These are phyloP conservation scores for Coprinopsis strossmayeri DNA, from an alignment of 768 basidiomycete genomes.

Conservation along the genomic window DNA sequence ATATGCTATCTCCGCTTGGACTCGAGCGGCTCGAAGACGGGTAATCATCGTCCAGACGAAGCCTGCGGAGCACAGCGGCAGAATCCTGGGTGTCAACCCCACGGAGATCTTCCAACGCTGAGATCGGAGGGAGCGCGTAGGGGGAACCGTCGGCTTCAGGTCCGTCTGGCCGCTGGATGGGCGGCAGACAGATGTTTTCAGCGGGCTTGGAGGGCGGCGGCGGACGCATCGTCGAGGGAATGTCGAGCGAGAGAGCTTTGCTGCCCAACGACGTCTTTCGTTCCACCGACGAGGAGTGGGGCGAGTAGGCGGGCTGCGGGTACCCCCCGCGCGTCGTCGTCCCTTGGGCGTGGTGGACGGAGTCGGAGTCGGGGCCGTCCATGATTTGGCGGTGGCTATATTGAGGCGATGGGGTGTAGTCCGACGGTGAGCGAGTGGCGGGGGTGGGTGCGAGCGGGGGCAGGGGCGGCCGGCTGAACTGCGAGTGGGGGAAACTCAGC, in stretches of 20 bases:
- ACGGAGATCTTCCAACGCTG: slow-evolving; percentile 58
- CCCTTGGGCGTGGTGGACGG: too few relatives aligned
- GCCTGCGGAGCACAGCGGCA: slow-evolving; percentile 56
- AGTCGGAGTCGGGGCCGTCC: too few relatives aligned
- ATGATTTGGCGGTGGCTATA: slow-evolving; percentile 6
- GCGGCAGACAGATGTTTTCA: slow-evolving; percentile 34
- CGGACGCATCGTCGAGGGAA: slow-evolving; percentile 19
- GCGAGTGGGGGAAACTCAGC: slow-evolving; percentile 5
- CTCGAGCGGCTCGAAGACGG: slow-evolving; percentile 18
- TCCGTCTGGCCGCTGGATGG: slow-evolving; percentile 27
- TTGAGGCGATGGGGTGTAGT: slow-evolving; percentile 14
- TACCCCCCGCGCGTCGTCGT: too few relatives aligned
- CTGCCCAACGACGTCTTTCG: slow-evolving; percentile 11
- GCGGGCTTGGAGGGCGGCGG: slow-evolving; percentile 19
- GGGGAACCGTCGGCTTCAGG: slow-evolving; percentile 22
- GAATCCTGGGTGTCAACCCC: slow-evolving; percentile 49
- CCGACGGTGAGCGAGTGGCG: slow-evolving; percentile 11
- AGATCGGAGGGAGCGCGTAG: slow-evolving; percentile 63
- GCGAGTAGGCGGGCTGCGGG: slow-evolving; percentile 18
- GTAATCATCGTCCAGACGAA: slow-evolving; percentile 49
- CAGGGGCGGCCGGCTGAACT: slow-evolving; percentile 10
- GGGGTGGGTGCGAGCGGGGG: slow-evolving; percentile 14
- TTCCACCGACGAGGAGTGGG: slow-evolving; percentile 11
- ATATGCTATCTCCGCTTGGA: slow-evolving; percentile 19
- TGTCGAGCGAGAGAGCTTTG: slow-evolving; percentile 25